Conservation (phyloP, 176 grass and related monocot genomes). For the Aegilops tauschii region DNA sequence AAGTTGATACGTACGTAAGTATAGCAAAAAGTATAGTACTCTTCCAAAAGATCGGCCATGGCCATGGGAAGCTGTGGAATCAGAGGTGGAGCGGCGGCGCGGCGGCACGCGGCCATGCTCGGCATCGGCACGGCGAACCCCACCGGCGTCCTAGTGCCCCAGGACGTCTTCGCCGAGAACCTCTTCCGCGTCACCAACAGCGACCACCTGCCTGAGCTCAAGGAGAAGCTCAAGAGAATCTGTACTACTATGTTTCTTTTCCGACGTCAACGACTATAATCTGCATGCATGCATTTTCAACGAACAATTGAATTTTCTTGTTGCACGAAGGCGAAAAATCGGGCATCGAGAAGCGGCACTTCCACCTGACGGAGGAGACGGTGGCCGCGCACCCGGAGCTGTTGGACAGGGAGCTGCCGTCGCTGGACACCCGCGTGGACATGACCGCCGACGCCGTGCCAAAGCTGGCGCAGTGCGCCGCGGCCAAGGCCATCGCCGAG, state of each 20-base stretch:
- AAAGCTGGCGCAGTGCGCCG: conserved; percentile 38
- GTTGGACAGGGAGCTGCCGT: conserved; percentile 21
- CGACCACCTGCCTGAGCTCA: neutral
- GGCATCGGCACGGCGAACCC: neutral
- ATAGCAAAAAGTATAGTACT: too few species aligned
- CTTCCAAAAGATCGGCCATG: neutral
- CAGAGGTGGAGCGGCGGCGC: neutral
- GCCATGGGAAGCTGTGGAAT: neutral
- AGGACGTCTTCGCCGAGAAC: neutral
- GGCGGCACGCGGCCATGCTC: neutral
- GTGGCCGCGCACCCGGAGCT: conserved; percentile 31
- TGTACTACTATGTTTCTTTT: neutral
- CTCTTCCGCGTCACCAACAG: neutral
- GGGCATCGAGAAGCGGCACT: conserved; percentile 45
- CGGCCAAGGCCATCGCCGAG: conserved; percentile 50
- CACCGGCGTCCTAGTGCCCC: neutral
- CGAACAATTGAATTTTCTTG: too few species aligned
- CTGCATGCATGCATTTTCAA: neutral
- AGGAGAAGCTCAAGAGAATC: neutral
- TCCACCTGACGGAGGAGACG: conserved; percentile 30
- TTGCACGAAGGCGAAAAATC: conserved; percentile 4
- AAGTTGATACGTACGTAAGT: too few species aligned
- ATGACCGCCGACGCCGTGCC: conserved; percentile 34
- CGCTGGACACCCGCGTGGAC: conserved; percentile 39
- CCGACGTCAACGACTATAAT: neutral